A percentile compares a stretch with the other conserved stretches of the same genome.
Conservation (phyloP, 441 rosid species). For the Euphorbia celastroides region DNA sequence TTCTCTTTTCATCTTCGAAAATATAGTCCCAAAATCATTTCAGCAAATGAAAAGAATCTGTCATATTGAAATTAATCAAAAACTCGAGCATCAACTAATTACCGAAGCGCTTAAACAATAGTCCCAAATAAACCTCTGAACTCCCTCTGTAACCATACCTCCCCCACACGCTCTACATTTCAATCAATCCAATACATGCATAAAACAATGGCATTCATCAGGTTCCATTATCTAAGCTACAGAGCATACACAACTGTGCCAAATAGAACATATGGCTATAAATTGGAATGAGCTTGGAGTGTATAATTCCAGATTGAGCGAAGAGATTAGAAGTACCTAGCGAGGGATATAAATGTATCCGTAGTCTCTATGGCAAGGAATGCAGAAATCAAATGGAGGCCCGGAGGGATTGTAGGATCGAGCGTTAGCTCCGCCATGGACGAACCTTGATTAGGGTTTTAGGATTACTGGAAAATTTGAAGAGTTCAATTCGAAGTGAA, state of each 20-base stretch:
- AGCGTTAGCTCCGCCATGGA: conserved; percentile 32
- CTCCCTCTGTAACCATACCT: conserved; percentile 45
- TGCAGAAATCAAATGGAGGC: conserved; percentile 55
- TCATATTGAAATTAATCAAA: background rate
- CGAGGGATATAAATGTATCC: conserved; percentile 38
- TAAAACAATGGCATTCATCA: background rate
- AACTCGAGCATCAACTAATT: conserved; percentile 5
- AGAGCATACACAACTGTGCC: background rate
- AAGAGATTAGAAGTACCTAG: conserved; percentile 39
- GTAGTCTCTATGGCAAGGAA: conserved; percentile 73
- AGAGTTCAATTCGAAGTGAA: background rate
- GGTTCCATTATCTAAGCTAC: background rate
- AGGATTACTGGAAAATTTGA: background rate
- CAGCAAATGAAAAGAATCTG: background rate
- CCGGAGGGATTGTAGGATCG: conserved; percentile 29
- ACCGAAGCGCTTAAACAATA: conserved; percentile 46
- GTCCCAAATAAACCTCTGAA: conserved; percentile 73
- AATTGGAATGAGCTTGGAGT: background rate
- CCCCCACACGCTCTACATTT: conserved; percentile 49
- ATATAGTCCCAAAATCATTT: background rate
- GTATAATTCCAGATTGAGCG: background rate
- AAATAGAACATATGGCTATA: background rate
- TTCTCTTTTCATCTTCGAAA: background rate
- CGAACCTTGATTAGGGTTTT: conserved; percentile 9
- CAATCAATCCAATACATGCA: conserved; percentile 2